Percentiles rank a stretch among this genome's conserved stretches.
Conservation (phyloP, 495 filamentous ascomycete genomes). For the Penicillium lividum region DNA sequence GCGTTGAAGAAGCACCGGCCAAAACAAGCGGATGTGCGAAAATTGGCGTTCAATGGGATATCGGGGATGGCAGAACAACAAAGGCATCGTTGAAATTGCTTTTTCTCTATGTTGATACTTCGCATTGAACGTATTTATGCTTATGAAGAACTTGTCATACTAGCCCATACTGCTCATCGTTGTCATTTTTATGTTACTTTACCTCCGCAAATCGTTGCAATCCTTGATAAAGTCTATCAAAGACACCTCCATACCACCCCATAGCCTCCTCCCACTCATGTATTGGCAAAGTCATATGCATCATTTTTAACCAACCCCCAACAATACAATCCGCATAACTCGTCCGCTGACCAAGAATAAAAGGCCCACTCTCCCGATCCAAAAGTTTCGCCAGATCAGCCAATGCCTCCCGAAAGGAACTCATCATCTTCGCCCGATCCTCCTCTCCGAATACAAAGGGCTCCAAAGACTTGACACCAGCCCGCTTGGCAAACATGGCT, state of each 20-base stretch:
- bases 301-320: conserved; percentile 59
- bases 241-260: conserved; percentile 54
- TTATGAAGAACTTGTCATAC: no score
- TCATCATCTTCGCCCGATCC: conserved; percentile 36
- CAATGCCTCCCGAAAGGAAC: conserved; percentile 40
- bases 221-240: conserved; percentile 47
- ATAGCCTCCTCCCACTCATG: conserved; percentile 53
- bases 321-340: conserved; percentile 65
- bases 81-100: no score
- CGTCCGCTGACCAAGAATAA: conserved; percentile 44
- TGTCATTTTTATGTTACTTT: conserved; percentile 11
- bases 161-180: no score
- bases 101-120: no score
- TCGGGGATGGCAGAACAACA: no score
- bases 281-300: conserved; percentile 31
- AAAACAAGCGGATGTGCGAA: no score
- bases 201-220: conserved; percentile 37
- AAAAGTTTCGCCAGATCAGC: conserved; percentile 48
- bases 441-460: conserved; percentile 45
- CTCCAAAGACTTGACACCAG: conserved; percentile 47
- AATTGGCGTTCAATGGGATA: no score
- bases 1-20: no score
- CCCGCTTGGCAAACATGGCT: conserved; percentile 48
- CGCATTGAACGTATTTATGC: no score
- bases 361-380: conserved; percentile 46